A percentile compares a stretch with the other conserved stretches of the same genome.
phyloP scores from a whole-genome alignment of 768 basidiomycete genomes.

The Leccinum sublutescens region DNA sequence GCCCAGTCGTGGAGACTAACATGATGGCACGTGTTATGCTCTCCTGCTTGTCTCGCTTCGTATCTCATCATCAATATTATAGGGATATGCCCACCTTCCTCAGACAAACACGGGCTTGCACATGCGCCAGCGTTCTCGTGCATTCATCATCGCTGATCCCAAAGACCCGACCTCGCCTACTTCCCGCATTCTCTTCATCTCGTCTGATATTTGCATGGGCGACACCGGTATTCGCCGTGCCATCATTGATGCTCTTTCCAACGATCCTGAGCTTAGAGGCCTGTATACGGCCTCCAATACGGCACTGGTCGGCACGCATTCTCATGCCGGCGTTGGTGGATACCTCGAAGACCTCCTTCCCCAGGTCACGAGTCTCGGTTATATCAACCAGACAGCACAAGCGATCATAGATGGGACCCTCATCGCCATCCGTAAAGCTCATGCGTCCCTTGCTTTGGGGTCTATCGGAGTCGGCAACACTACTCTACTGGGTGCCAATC shows the following conservation, averaged over 20 bases:
- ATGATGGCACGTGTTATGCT: conserved; percentile 57
- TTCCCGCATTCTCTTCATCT: conserved; percentile 71
- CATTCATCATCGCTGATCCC: conserved; percentile 65
- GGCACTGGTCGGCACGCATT: conserved; percentile 72
- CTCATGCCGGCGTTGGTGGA: conserved; percentile 76
- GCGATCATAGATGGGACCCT: conserved; percentile 73
- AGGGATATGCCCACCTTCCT: conserved; percentile 65
- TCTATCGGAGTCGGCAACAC: conserved; percentile 65
- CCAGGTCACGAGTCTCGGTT: conserved; percentile 71
- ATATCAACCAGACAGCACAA: conserved; percentile 66
- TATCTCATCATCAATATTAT: not conserved
- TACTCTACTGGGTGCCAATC: conserved; percentile 64
- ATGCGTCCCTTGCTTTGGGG: conserved; percentile 58
- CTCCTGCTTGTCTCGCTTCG: not conserved
- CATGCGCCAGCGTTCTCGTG: conserved; percentile 76
- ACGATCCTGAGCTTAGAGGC: conserved; percentile 49
- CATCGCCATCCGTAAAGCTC: conserved; percentile 65
- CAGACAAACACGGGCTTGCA: conserved; percentile 77
- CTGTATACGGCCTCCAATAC: conserved; percentile 70
- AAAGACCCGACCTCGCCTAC: conserved; percentile 35
- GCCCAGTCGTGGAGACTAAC: conserved; percentile 78
- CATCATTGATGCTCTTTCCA: conserved; percentile 56
- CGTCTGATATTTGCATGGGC: conserved; percentile 83
- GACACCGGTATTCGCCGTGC: conserved; percentile 73
- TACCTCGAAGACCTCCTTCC: conserved; percentile 79